These are phyloP conservation scores for Tricharina praecox DNA, from an alignment of 495 filamentous ascomycete species.

Conservation along the genomic window DNA sequence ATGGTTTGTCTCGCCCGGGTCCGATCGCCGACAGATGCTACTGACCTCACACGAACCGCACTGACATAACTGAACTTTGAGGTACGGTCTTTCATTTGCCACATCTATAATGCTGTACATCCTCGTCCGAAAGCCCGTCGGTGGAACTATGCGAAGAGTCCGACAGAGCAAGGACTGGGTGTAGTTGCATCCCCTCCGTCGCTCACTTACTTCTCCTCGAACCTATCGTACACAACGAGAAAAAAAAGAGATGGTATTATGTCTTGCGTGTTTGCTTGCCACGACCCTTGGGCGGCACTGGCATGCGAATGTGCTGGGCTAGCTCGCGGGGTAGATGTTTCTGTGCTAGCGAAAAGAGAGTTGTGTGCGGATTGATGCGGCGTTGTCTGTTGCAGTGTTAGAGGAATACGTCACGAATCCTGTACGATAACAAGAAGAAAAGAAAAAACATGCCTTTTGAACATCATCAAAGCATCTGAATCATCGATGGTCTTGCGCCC, in stretches of 20 bases:
- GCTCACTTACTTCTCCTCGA: too few species aligned
- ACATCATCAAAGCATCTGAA: conserved; percentile 59
- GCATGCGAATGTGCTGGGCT: conserved; percentile 62
- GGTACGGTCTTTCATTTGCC: conserved; percentile 75
- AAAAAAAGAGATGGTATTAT: too few species aligned
- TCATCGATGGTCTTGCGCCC: conserved; percentile 74
- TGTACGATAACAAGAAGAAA: conserved; percentile 1
- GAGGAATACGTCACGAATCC: not conserved
- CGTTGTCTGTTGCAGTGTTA: conserved; percentile 47
- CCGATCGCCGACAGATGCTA: conserved; percentile 6
- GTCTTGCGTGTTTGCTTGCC: too few species aligned
- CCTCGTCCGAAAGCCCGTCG: conserved; percentile 69
- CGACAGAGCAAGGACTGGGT: conserved; percentile 70
- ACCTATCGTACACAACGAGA: too few species aligned
- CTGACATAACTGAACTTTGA: conserved; percentile 27
- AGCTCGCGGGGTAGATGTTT: conserved; percentile 67
- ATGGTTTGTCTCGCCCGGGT: conserved; percentile 44
- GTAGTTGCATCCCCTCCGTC: not conserved
- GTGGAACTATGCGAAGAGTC: conserved; percentile 53
- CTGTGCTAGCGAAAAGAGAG: conserved; percentile 68
- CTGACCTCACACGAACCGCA: not conserved
- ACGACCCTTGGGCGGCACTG: conserved; percentile 14
- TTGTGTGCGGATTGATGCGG: conserved; percentile 50
- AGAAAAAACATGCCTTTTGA: conserved; percentile 46
- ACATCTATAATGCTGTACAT: conserved; percentile 92